Evolutionary conservation across 176 grass and related monocot genomes (phyloP).

Genomic region (Thalia dealbata): DNA sequence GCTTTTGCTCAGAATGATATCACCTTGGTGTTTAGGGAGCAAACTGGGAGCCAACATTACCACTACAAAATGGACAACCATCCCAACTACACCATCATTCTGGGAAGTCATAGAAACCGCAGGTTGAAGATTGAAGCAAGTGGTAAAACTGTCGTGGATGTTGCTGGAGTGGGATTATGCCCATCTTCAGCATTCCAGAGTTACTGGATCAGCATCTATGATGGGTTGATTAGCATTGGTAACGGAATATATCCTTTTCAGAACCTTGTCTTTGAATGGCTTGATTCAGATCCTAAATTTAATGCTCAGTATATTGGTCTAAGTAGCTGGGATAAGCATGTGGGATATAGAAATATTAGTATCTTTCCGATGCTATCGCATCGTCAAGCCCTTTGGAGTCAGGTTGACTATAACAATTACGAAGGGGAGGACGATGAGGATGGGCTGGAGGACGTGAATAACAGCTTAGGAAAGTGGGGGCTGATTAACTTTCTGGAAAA

Average conservation of each 20-base stretch:
- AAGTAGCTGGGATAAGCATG: slow-evolving; percentile 92
- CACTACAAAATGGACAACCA: slow-evolving; percentile 82
- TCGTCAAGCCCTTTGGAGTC: slow-evolving; percentile 54
- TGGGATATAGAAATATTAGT: slow-evolving; percentile 77
- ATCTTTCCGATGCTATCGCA: slow-evolving; percentile 56
- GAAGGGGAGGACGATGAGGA: slow-evolving; percentile 26
- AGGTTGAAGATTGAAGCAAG: slow-evolving; percentile 84
- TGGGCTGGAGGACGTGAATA: slow-evolving; percentile 16
- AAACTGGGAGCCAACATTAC: slow-evolving; percentile 69
- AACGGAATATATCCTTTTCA: slow-evolving; percentile 65
- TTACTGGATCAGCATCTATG: slow-evolving; percentile 91
- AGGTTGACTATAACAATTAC: slow-evolving; percentile 38
- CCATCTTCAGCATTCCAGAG: slow-evolving; percentile 76
- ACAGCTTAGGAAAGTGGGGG: slow-evolving; percentile 34
- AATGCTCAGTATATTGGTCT: slow-evolving; percentile 75
- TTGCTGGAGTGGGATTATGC: slow-evolving; percentile 58
- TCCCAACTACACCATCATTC: slow-evolving; percentile 69
- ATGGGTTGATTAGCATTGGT: slow-evolving; percentile 76
- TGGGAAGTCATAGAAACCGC: slow-evolving; percentile 90
- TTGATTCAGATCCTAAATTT: slow-evolving; percentile 50
- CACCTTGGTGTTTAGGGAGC: slow-evolving; percentile 78
- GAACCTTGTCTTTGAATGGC: slow-evolving; percentile 71
- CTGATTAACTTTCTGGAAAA: slow-evolving; percentile 68
- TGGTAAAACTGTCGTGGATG: slow-evolving; percentile 65
- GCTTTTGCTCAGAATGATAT: slow-evolving; percentile 90